A percentile compares a stretch with the other conserved stretches of the same genome.
Evolutionary conservation across 805 yeast species (phyloP).

Genomic region (Yamadazyma olivae): DNA sequence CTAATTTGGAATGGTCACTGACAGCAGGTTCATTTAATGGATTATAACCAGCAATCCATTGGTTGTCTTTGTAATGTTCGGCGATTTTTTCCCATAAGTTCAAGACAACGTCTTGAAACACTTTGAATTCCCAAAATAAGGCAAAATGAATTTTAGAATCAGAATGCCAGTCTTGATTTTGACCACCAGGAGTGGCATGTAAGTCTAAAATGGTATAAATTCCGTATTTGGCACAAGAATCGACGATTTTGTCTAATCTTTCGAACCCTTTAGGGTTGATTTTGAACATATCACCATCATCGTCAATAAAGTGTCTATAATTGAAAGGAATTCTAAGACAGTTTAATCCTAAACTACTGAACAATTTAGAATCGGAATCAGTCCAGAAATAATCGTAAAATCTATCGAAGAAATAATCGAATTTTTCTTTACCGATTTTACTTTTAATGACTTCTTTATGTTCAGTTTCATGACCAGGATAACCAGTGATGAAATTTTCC

Average conservation of each 20-base stretch:
- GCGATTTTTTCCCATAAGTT: slow-evolving; percentile 47
- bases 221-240: slow-evolving; percentile 44
- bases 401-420: slow-evolving; percentile 47
- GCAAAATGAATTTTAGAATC: slow-evolving; percentile 48
- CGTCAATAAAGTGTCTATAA: slow-evolving; percentile 47
- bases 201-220: slow-evolving; percentile 49
- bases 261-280: slow-evolving; percentile 45
- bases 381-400: slow-evolving; percentile 56
- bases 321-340: slow-evolving; percentile 51
- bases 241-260: slow-evolving; percentile 40
- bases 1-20: slow-evolving; percentile 39
- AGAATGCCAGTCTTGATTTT: slow-evolving; percentile 53
- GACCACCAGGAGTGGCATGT: slow-evolving; percentile 53
- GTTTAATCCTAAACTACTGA: slow-evolving; percentile 39
- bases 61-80: slow-evolving; percentile 42
- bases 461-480: slow-evolving; percentile 52
- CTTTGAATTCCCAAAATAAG: slow-evolving; percentile 48
- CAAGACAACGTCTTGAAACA: slow-evolving; percentile 45
- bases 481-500: slow-evolving; percentile 57
- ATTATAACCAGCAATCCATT: slow-evolving; percentile 54
- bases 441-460: slow-evolving; percentile 39
- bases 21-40: slow-evolving; percentile 53
- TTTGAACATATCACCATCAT: slow-evolving; percentile 41
- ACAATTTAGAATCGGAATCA: slow-evolving; percentile 46
- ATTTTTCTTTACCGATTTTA: slow-evolving; percentile 46